Evolutionary conservation across 805 yeast species (phyloP).

Genomic region (Teunomyces kruisii): DNA sequence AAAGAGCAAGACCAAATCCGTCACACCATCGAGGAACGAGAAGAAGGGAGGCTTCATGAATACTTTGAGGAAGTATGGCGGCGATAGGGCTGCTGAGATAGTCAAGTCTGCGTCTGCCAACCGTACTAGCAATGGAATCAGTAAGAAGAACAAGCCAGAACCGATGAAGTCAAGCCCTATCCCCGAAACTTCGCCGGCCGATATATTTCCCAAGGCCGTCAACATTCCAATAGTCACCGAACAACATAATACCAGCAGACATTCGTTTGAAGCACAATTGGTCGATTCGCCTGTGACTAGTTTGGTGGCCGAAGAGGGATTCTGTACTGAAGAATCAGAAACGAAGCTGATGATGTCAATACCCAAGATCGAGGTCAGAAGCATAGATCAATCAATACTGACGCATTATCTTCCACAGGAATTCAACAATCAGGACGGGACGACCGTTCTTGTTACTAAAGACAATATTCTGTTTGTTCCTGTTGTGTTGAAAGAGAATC

Average conservation of each 20-base stretch:
- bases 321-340: neutral
- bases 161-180: neutral
- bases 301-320: neutral
- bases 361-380: neutral
- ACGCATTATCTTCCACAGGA: slow-evolving; percentile 25
- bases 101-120: slow-evolving; percentile 17
- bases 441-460: slow-evolving; percentile 55
- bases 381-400: neutral
- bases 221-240: neutral
- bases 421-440: slow-evolving; percentile 7
- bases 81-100: slow-evolving; percentile 38
- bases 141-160: neutral
- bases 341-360: slow-evolving; percentile 1
- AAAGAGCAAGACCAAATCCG: neutral
- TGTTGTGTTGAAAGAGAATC: slow-evolving; percentile 30
- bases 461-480: slow-evolving; percentile 60
- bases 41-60: slow-evolving; percentile 38
- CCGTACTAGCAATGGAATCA: slow-evolving; percentile 3
- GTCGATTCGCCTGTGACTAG: slow-evolving; percentile 2
- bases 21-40: neutral
- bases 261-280: slow-evolving; percentile 2
- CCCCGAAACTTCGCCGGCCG: neutral
- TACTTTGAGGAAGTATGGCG: slow-evolving; percentile 40
- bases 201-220: neutral
- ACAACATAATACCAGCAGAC: neutral